phyloP scores from a whole-genome alignment of 2,329 filamentous ascomycete genomes.

The Tolypocladium sp. region DNA sequence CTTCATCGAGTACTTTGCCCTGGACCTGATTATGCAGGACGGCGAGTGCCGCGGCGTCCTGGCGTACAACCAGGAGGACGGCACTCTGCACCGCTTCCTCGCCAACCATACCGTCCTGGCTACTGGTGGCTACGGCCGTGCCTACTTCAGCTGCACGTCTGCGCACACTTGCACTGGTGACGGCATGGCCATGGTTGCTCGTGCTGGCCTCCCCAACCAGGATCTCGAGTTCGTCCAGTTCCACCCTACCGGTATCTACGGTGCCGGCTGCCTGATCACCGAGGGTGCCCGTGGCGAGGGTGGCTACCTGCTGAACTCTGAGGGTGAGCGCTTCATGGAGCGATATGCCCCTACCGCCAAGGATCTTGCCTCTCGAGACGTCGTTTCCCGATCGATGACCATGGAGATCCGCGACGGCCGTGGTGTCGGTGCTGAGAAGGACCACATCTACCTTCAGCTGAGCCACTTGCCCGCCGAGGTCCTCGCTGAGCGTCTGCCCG shows the following conservation, averaged over 20 bases:
- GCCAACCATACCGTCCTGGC: slow-evolving; percentile 95
- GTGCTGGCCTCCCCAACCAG: slow-evolving; percentile 95
- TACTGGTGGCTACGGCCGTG: slow-evolving; percentile 93
- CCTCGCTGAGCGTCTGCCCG: slow-evolving; percentile 90
- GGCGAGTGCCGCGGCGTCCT: slow-evolving; percentile 94
- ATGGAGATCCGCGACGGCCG: slow-evolving; percentile 96
- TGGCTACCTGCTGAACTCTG: slow-evolving; percentile 93
- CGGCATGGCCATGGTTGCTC: slow-evolving; percentile 98
- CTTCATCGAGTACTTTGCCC: slow-evolving; percentile 98
- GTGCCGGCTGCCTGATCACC: slow-evolving; percentile 94
- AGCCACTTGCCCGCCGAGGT: slow-evolving; percentile 89
- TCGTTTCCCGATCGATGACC: slow-evolving; percentile 96
- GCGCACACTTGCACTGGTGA: slow-evolving; percentile 98
- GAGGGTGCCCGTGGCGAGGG: slow-evolving; percentile 97
- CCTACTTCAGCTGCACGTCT: slow-evolving; percentile 97
- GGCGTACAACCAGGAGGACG: slow-evolving; percentile 98
- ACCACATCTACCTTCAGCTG: slow-evolving; percentile 97
- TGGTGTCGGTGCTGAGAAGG: slow-evolving; percentile 93
- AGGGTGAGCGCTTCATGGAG: slow-evolving; percentile 99
- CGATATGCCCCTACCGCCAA: slow-evolving; percentile 95
- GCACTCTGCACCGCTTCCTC: slow-evolving; percentile 92
- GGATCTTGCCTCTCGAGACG: slow-evolving; percentile 92
- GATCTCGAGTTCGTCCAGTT: slow-evolving; percentile 99
- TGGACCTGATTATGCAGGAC: slow-evolving; percentile 95
- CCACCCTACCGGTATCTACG: slow-evolving; percentile 98